Percentiles rank a stretch among this genome's conserved stretches.
These are phyloP conservation scores for Alternaria sp. DNA, from an alignment of 2,329 filamentous ascomycete genomes.

Conservation along the genomic window DNA sequence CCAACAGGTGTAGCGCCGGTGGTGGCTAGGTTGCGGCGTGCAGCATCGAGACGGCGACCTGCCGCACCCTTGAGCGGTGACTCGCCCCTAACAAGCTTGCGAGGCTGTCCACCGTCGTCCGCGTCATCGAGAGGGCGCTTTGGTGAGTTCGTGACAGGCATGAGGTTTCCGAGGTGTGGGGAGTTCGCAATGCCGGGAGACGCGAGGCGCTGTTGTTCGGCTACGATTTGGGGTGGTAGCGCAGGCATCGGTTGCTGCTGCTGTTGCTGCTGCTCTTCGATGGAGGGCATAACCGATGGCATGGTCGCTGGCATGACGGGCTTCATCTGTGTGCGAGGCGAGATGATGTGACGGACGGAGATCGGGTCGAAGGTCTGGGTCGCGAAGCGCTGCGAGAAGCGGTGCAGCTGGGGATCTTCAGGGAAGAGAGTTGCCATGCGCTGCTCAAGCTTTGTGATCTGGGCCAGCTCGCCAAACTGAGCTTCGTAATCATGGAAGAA, in stretches of 20 bases:
- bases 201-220: slow-evolving; percentile 30
- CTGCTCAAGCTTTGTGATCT: slow-evolving; percentile 88
- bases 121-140: slow-evolving; percentile 62
- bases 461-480: slow-evolving; percentile 87
- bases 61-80: slow-evolving; percentile 93
- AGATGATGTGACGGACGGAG: slow-evolving; percentile 80
- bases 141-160: slow-evolving; percentile 48
- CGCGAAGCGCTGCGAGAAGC: slow-evolving; percentile 79
- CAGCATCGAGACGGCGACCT: slow-evolving; percentile 81
- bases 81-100: slow-evolving; percentile 86
- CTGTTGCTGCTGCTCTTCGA: neutral
- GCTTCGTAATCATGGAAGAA: slow-evolving; percentile 98
- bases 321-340: slow-evolving; percentile 76
- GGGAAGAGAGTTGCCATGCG: slow-evolving; percentile 95
- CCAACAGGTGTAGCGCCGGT: slow-evolving; percentile 36
- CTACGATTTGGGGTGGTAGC: slow-evolving; percentile 23
- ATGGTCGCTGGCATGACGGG: slow-evolving; percentile 45
- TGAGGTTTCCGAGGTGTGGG: slow-evolving; percentile 34
- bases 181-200: slow-evolving; percentile 40
- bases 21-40: slow-evolving; percentile 56
- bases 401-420: slow-evolving; percentile 76
- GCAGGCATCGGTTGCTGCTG: slow-evolving; percentile 20
- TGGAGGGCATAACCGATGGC: slow-evolving; percentile 29
- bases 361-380: slow-evolving; percentile 76
- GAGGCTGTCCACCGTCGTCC: slow-evolving; percentile 77